phyloP scores from a whole-genome alignment of 2,329 filamentous ascomycete species.

The Penicillium sp. region DNA sequence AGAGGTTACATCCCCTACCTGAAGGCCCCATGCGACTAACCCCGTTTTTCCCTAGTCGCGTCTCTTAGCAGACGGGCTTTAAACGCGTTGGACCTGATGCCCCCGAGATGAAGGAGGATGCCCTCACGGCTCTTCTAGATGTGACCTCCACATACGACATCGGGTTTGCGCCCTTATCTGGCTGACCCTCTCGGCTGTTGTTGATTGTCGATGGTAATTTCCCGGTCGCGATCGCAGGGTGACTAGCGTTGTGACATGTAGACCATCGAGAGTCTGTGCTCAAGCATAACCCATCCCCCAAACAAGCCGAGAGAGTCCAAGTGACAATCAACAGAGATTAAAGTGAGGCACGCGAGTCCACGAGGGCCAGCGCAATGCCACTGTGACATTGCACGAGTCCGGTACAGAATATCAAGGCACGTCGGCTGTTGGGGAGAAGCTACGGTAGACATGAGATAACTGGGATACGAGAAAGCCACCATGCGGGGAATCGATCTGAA shows the following conservation, averaged over 20 bases:
- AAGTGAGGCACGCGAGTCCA: conserved; percentile 6
- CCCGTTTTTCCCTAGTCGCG: background rate
- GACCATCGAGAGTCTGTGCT: background rate
- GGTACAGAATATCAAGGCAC: background rate
- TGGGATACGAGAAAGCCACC: background rate
- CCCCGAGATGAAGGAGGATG: background rate
- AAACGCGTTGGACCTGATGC: background rate
- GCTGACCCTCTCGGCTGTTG: background rate
- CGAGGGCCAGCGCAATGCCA: conserved; percentile 5
- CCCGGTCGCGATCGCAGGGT: background rate
- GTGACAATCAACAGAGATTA: background rate
- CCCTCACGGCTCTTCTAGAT: conserved; percentile 8
- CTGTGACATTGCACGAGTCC: conserved; percentile 11
- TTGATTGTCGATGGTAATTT: background rate
- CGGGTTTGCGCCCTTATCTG: conserved; percentile 1
- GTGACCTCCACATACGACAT: conserved; percentile 25
- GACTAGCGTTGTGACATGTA: background rate
- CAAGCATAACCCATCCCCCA: background rate
- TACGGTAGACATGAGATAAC: background rate
- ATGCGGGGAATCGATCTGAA: background rate
- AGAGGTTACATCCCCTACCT: no score
- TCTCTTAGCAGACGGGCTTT: background rate
- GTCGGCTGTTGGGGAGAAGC: background rate
- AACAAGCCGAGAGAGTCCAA: background rate
- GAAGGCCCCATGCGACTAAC: conserved; percentile 2